These are phyloP conservation scores for Corinectria fuckeliana DNA, from an alignment of 2,329 filamentous ascomycete species.

Conservation along the genomic window DNA sequence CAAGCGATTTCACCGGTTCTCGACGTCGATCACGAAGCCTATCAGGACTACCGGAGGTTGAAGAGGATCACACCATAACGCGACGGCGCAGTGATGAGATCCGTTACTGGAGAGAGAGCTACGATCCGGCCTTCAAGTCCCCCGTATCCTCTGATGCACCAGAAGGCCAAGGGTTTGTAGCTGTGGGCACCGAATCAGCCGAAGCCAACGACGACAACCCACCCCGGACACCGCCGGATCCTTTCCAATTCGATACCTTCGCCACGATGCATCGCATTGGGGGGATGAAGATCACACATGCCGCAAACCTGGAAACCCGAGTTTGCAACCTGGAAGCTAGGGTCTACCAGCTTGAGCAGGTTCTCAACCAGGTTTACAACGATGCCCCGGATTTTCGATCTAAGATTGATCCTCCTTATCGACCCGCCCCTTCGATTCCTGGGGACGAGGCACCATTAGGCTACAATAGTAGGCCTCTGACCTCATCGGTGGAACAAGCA, in stretches of 20 bases:
- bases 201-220: conserved; percentile 43
- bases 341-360: conserved; percentile 59
- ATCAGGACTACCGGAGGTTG: conserved; percentile 57
- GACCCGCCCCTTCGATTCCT: conserved; percentile 34
- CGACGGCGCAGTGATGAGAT: conserved; percentile 69
- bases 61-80: conserved; percentile 41
- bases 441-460: conserved; percentile 33
- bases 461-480: background rate
- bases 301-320: conserved; percentile 59
- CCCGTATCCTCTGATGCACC: conserved; percentile 56
- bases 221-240: conserved; percentile 52
- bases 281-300: conserved; percentile 65
- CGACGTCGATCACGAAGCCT: conserved; percentile 66
- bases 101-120: conserved; percentile 68
- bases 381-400: conserved; percentile 50
- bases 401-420: conserved; percentile 38
- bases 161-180: conserved; percentile 44
- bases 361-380: conserved; percentile 58
- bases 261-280: conserved; percentile 53
- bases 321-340: conserved; percentile 59
- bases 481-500: conserved; percentile 1
- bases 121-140: conserved; percentile 58
- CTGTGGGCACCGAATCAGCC: conserved; percentile 40
- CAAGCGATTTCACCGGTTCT: conserved; percentile 56
- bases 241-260: conserved; percentile 62